phyloP scores from a whole-genome alignment of 2,329 filamentous ascomycete genomes.

The Colletotrichum liriopes region DNA sequence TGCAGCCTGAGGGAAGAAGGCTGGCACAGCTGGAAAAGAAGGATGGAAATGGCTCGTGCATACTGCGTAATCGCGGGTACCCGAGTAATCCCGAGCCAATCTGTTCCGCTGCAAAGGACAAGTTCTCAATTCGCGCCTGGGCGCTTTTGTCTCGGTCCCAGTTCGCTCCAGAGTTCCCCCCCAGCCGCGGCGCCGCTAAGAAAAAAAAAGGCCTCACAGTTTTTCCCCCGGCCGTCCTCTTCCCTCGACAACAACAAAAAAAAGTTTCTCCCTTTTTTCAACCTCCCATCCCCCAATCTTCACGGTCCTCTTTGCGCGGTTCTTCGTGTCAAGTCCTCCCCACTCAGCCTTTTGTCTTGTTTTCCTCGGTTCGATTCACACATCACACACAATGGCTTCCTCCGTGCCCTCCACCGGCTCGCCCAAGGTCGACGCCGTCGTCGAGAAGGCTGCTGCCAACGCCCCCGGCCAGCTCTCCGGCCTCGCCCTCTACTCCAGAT shows the following conservation, averaged over 20 bases:
- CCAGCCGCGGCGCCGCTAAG: constrained; percentile 34
- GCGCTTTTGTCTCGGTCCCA: constrained; percentile 9
- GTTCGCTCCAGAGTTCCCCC: constrained; percentile 4
- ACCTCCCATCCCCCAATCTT: constrained; percentile 20
- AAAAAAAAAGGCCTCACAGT: constrained; percentile 44
- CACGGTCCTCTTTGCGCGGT: constrained; percentile 42
- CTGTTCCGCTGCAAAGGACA: constrained; percentile 41
- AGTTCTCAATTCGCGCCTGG: constrained; percentile 27
- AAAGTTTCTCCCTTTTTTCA: constrained; percentile 25
- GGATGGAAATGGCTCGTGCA: constrained; percentile 14
- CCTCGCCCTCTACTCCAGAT: constrained; percentile 89
- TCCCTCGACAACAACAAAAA: constrained; percentile 33
- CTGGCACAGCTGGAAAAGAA: neutral
- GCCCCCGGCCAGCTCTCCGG: constrained; percentile 62
- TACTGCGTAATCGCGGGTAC: constrained; percentile 29
- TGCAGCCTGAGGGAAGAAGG: neutral
- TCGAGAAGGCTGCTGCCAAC: constrained; percentile 59
- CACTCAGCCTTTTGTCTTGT: constrained; percentile 52
- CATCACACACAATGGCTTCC: constrained; percentile 60
- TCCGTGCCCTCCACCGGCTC: constrained; percentile 55
- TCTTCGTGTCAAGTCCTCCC: constrained; percentile 48
- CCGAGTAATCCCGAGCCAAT: constrained; percentile 45
- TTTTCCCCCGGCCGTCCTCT: constrained; percentile 34
- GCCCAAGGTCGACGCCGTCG: constrained; percentile 62
- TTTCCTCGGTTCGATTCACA: constrained; percentile 43